Evolutionary conservation across 805 yeast species (phyloP).

Genomic region (Candida rishiriensis): DNA sequence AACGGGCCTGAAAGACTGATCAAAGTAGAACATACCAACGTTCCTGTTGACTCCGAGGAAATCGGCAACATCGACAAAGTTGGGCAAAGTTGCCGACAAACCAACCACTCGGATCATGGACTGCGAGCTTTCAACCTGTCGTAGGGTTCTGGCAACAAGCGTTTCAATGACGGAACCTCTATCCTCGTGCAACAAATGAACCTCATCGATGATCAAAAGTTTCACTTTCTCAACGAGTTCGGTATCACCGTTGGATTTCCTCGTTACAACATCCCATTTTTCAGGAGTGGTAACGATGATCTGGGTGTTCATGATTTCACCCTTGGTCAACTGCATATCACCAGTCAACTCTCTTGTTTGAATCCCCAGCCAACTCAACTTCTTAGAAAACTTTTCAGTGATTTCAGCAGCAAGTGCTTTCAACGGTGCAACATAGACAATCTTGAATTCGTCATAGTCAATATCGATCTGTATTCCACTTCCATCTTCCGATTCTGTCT

Average conservation of each 20-base stretch:
- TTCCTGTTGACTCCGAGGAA: constrained; percentile 87
- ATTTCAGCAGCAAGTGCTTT: constrained; percentile 96
- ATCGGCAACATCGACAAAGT: constrained; percentile 89
- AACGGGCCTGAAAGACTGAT: constrained; percentile 87
- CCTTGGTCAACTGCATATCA: constrained; percentile 85
- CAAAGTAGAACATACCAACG: constrained; percentile 92
- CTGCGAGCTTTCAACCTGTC: constrained; percentile 94
- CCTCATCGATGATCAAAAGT: constrained; percentile 84
- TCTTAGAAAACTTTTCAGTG: constrained; percentile 78
- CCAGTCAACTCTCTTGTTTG: constrained; percentile 88
- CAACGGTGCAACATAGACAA: constrained; percentile 88
- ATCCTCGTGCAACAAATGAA: constrained; percentile 93
- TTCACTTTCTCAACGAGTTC: constrained; percentile 82
- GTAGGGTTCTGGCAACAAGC: constrained; percentile 84
- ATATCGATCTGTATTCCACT: constrained; percentile 54
- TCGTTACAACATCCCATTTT: constrained; percentile 96
- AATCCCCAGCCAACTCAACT: constrained; percentile 80
- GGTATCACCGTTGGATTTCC: constrained; percentile 86
- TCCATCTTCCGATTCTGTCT: constrained; percentile 42
- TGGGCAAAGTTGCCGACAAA: constrained; percentile 89
- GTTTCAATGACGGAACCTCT: constrained; percentile 98
- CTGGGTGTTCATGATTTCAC: constrained; percentile 79
- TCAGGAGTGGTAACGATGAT: constrained; percentile 93
- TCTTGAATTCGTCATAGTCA: constrained; percentile 80
- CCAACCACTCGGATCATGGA: constrained; percentile 93